Evolutionary conservation across 2,329 filamentous ascomycete genomes (phyloP).

Genomic region (Talaromyces rugulosus): DNA sequence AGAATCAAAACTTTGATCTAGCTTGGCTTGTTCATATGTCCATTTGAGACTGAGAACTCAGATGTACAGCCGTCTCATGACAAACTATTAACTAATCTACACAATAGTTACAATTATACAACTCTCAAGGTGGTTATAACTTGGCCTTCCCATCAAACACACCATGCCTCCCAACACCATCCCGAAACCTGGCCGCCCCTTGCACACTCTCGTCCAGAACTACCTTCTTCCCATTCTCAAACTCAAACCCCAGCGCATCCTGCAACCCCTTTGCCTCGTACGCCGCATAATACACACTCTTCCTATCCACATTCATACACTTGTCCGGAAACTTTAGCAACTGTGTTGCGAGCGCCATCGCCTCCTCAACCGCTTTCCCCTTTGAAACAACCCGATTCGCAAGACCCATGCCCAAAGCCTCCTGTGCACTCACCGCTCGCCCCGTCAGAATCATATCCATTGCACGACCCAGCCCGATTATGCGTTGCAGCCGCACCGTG

Average conservation of each 20-base stretch:
- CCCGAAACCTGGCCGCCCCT: constrained; percentile 39
- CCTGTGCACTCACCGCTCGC: constrained; percentile 43
- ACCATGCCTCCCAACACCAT: constrained; percentile 38
- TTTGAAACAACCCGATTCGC: constrained; percentile 51
- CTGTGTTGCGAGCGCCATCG: constrained; percentile 44
- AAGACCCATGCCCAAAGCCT: constrained; percentile 51
- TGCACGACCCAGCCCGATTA: constrained; percentile 51
- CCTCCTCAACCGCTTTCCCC: constrained; percentile 48
- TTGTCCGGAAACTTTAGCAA: constrained; percentile 49
- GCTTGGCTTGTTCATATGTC: too few relatives aligned
- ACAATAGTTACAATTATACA: neutral
- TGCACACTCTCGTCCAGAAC: constrained; percentile 42
- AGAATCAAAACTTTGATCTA: too few relatives aligned
- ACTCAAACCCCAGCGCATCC: constrained; percentile 50
- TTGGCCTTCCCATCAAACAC: neutral
- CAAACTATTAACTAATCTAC: neutral
- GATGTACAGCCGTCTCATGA: too few relatives aligned
- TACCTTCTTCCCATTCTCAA: constrained; percentile 40
- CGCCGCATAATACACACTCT: constrained; percentile 47
- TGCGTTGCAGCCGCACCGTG: constrained; percentile 49
- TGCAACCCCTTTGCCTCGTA: constrained; percentile 48
- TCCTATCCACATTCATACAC: constrained; percentile 51
- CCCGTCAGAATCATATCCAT: constrained; percentile 57
- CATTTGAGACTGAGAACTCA: too few relatives aligned
- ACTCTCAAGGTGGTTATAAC: neutral